These are phyloP conservation scores for Pisolithus sp. DNA, from an alignment of 768 basidiomycete genomes.

Conservation along the genomic window DNA sequence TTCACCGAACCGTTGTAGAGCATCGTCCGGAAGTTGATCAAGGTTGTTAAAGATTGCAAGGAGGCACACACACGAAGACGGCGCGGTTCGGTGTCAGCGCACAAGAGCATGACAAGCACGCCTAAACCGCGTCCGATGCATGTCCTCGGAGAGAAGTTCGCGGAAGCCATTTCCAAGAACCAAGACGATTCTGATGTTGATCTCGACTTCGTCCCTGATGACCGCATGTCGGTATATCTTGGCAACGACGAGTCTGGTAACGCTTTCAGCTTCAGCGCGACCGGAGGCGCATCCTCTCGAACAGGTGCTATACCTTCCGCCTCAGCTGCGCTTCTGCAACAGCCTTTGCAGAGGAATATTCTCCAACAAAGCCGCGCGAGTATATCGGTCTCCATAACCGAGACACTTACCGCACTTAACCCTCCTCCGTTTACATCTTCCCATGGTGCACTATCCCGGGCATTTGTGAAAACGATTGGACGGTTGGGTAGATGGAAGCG, in stretches of 20 bases:
- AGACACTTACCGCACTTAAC: slow-evolving; percentile 23
- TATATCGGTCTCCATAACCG: slow-evolving; percentile 19
- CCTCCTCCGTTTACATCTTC: slow-evolving; percentile 39
- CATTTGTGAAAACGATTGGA: slow-evolving; percentile 76
- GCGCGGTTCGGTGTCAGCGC: slow-evolving; percentile 22
- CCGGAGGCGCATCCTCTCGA: slow-evolving; percentile 27
- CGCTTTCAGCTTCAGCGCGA: slow-evolving; percentile 32
- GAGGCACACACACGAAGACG: slow-evolving; percentile 48
- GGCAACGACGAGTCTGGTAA: slow-evolving; percentile 38
- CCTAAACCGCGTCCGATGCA: slow-evolving; percentile 35
- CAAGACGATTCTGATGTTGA: slow-evolving; percentile 70
- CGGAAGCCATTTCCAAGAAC: slow-evolving; percentile 43
- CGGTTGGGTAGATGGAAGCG: slow-evolving; percentile 79
- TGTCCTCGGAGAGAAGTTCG: slow-evolving; percentile 58
- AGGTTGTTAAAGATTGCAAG: slow-evolving; percentile 79
- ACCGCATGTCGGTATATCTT: slow-evolving; percentile 34
- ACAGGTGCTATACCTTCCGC: slow-evolving; percentile 47
- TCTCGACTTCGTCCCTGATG: slow-evolving; percentile 64
- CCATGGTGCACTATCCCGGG: slow-evolving; percentile 64
- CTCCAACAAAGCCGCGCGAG: slow-evolving; percentile 39
- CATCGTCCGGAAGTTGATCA: slow-evolving; percentile 76
- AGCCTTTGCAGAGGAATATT: slow-evolving; percentile 49
- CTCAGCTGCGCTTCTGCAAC: slow-evolving; percentile 57
- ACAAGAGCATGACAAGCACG: slow-evolving; percentile 22
- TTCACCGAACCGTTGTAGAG: slow-evolving; percentile 37